Base-by-base conservation (phyloP, 495 filamentous ascomycete species). In the Lentithecium fluviatile region DNA sequence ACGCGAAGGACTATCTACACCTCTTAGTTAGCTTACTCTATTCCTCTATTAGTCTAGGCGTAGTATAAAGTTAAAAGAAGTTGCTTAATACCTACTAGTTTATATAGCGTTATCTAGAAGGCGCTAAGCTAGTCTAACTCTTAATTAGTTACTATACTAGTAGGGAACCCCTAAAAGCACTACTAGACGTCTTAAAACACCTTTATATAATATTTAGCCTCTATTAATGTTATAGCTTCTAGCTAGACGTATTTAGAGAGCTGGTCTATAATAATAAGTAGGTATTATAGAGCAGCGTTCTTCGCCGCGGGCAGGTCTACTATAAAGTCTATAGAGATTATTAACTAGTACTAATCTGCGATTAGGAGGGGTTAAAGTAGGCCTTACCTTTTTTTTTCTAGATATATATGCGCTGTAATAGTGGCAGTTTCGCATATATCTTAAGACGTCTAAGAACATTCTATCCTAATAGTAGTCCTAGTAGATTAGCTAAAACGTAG, bases 251-350 rank as follows among this genome's bases (percentile, higher is more conserved):
- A 49, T 15, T 49, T 49, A 20, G 23, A 49, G 2, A 49, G 46
- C 13, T 23, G 13, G 15, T 49, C 15, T 23, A 23, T 49, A 49
- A 49, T 49, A 3, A 49, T 19, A 10, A 49, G 15, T 2, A 49
- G 23, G 46, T 49, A 49, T 2, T 49, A 49, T 49, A 49, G 29
- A 10, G 29, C 29, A 4, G 10, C 10, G 3, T 32, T 32, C 3
- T 32, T 32, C 3, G 29, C 10, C 3, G 29, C 29, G 3, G 10
- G 46, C 23, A 49, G 23, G 7, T 49, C 46, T 49, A 26, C 15
- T 49, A 49, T 49, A 49, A 49, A 49, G 46, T 49, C 15, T 49
- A 49, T 26, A 21, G 23, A 49, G 15, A 49, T 49, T 26, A 10
- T 10, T 5, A 26, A 49, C 46, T 49, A 49, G 23, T 23, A 49